Base-by-base conservation (phyloP, 805 yeast species). In the Wickerhamomyces canadensis region DNA sequence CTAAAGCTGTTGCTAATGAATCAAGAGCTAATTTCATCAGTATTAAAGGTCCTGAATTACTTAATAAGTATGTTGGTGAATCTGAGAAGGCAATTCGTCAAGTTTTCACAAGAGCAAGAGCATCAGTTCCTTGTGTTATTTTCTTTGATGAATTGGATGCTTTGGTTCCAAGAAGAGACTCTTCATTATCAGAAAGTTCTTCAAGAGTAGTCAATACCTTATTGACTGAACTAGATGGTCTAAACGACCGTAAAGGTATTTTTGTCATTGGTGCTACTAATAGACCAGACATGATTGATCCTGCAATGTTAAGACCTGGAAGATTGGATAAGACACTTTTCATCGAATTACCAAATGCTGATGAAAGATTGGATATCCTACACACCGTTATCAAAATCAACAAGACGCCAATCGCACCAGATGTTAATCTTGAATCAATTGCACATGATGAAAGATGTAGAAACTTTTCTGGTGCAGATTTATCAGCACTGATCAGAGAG, bases 1-100 rank as follows among this genome's bases (percentile, higher is more conserved):
- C 98, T 1, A 93, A 93, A 54, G 98, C 98, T 2, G 98, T 93
- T 3, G 98, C 98, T 10, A 91, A 91, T 57, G 98, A 93, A 61
- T 87, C 96, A 0, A 74, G 94, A 36, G 98, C 98, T 11, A 93
- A 93, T 57, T 93, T 93, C 61, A 93, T 93, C 27, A 84, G 96
- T 10, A 88, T 93, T 23, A 83, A 94, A 45, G 98, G 98, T 2
- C 98, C 98, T 0, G 98, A 93, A 58, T 64, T 93, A 31, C 69
- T 91, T 49, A 91, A 93, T 57, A 91, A 91, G 60, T 91, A 87
- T 53, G 98, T 91, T 31, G 98, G 98, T 54, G 98, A 91, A 55
- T 82, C 94, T 2, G 98, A 93, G 56, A 74, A 89, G 38, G 95
- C 96, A 1, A 88, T 91, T 12, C 70, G 98, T 41, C 97, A 89